Base-by-base conservation (phyloP, 176 grass and related monocot species). In the Alloteropsis semialata region DNA sequence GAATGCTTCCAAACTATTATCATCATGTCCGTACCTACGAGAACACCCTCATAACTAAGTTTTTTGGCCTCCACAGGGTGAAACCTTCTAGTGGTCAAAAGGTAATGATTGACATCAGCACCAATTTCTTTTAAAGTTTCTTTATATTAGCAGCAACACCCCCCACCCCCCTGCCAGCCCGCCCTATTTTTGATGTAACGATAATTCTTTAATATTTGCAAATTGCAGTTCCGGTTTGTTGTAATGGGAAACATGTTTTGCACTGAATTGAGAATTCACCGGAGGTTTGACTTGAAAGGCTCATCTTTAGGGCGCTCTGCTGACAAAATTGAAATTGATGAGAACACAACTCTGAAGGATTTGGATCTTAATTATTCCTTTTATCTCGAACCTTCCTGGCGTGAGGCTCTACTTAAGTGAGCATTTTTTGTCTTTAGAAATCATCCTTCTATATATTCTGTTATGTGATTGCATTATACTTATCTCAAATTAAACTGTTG, bases 231-330 rank as follows among this genome's bases (percentile, higher is more conserved):
- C 55, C 84, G 93, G 53, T 99, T 99, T 82, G 96, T 99, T 81
- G 96, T 99, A 48, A 99, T 99, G 96, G 96, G 96, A 67, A 99
- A 96, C 84, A 99, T 99, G 96, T 99, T 99, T 88, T 99, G 96
- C 85, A 99, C 96, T 4, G 96, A 99, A 88, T 74, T 99, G 60
- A 92, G 96, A 85, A 99, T 99, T 75, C 96, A 99, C 61, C 72
- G 91, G 57, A 93, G 96, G 62, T 96, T 96, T 85, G 96, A 99
- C 62, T 90, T 99, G 80, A 99, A 99, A 90, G 96, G 96, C 66
- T 99, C 96, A 44, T 99, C 96, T 32, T 85, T 96, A 69, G 96
- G 96, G 21, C 87, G 96, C 22, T 99, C 96, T 34, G 92, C 96
- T 28, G 81, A 96, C 43, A 99, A 99, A 85, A 88, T 99, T 15